phyloP scores from a whole-genome alignment of 306 rosid species.

The Pterocarpus macrocarpus region DNA sequence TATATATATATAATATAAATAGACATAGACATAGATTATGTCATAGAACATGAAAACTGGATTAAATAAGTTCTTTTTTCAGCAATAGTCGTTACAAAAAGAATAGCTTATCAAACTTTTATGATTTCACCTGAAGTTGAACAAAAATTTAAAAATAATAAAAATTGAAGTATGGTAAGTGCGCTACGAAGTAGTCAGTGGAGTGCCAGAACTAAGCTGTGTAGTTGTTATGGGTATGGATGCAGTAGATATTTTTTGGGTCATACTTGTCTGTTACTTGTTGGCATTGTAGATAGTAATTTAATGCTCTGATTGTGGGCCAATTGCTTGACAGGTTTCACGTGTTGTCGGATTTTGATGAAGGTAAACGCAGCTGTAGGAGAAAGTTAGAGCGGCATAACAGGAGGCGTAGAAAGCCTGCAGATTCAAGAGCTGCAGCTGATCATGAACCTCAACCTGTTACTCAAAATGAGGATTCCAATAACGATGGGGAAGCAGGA shows the following conservation, averaged over 20 bases:
- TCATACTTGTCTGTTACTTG: not conserved
- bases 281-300: not conserved
- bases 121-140: not conserved
- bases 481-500: conserved; percentile 60
- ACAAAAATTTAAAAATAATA: too few relatives aligned
- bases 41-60: not conserved
- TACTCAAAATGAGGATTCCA: conserved; percentile 61
- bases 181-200: not conserved
- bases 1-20: too few relatives aligned
- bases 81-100: not conserved
- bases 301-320: not conserved
- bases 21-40: not conserved
- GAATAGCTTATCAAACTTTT: too few relatives aligned
- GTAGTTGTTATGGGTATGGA: not conserved
- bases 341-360: conserved; percentile 83
- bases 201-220: not conserved
- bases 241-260: not conserved
- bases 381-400: conserved; percentile 95
- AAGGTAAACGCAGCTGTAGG: conserved; percentile 96
- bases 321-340: conserved; percentile 77
- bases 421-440: conserved; percentile 47
- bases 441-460: conserved; percentile 62
- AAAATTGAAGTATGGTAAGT: not conserved
- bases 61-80: not conserved
- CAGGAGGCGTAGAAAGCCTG: conserved; percentile 82